A percentile compares a stretch with the other conserved stretches of the same genome.
phyloP scores from a whole-genome alignment of 1,139 yeast species.

The Ogataea hybrid region DNA sequence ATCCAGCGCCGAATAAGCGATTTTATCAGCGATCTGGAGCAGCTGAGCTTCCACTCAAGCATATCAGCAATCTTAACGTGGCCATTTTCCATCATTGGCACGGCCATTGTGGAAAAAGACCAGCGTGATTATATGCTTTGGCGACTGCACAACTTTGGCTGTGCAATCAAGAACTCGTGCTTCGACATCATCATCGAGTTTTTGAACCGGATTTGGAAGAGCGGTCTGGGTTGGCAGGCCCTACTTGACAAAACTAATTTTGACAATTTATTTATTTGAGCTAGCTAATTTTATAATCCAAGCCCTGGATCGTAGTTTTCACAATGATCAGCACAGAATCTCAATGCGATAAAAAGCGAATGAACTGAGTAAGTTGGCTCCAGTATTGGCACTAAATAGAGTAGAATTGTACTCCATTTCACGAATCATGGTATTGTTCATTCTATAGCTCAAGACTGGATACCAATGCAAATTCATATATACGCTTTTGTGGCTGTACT shows the following conservation, averaged over 20 bases:
- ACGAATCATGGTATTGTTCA: too few relatives aligned
- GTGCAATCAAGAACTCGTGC: conserved; percentile 12
- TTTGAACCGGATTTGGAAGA: conserved; percentile 18
- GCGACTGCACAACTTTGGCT: conserved; percentile 20
- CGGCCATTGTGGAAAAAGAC: conserved; percentile 14
- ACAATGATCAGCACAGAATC: too few relatives aligned
- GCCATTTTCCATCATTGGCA: conserved; percentile 25
- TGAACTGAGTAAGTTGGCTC: too few relatives aligned
- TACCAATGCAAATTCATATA: too few relatives aligned
- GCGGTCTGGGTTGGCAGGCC: conserved; percentile 10
- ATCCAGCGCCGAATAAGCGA: conserved; percentile 16
- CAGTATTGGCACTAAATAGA: too few relatives aligned
- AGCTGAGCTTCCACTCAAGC: conserved; percentile 21
- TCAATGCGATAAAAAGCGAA: too few relatives aligned
- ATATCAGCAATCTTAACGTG: conserved; percentile 20
- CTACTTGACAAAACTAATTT: conserved; percentile 8
- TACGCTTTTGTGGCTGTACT: too few relatives aligned
- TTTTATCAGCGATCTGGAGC: conserved; percentile 17
- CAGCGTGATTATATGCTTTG: conserved; percentile 22
- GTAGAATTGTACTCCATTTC: too few relatives aligned
- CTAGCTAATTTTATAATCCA: not conserved
- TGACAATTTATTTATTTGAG: conserved; percentile 25
- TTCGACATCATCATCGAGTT: conserved; percentile 12
- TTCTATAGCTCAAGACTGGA: too few relatives aligned
- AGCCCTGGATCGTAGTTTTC: too few relatives aligned